phyloP scores from a whole-genome alignment of 305 asterid species.

The Fraxinus nigra region DNA sequence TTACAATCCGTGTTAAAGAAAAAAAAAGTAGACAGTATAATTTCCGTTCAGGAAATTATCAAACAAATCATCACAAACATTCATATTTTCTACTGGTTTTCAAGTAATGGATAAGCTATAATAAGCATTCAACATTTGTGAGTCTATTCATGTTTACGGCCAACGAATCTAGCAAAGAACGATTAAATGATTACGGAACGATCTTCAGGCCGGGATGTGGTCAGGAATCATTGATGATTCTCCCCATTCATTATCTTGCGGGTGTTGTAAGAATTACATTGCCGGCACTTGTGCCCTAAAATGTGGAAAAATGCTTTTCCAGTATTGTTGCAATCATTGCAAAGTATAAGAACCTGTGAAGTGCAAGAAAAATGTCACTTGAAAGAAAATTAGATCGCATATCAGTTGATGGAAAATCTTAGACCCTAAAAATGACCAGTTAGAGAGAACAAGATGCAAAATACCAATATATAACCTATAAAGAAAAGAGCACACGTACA shows the following conservation, averaged over 20 bases:
- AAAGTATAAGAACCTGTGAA: slow-evolving; percentile 65
- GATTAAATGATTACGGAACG: background rate
- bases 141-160: background rate
- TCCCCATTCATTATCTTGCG: slow-evolving; percentile 51
- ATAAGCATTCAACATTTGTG: background rate
- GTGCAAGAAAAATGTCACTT: background rate
- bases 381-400: background rate
- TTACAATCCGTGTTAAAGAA: background rate
- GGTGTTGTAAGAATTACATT: slow-evolving; percentile 76
- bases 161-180: background rate
- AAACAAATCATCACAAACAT: background rate
- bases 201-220: background rate
- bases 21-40: background rate
- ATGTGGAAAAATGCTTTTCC: slow-evolving; percentile 68
- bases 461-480: background rate
- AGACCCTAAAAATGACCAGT: background rate
- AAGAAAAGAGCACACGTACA: background rate
- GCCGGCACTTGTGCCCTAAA: slow-evolving; percentile 79
- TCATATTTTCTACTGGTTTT: background rate
- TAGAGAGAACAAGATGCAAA: background rate
- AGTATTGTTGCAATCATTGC: slow-evolving; percentile 81
- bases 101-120: background rate
- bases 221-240: slow-evolving; percentile 32
- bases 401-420: background rate
- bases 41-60: background rate